These are phyloP conservation scores for Termitomyces sp. DNA, from an alignment of 768 basidiomycete genomes.

Conservation along the genomic window DNA sequence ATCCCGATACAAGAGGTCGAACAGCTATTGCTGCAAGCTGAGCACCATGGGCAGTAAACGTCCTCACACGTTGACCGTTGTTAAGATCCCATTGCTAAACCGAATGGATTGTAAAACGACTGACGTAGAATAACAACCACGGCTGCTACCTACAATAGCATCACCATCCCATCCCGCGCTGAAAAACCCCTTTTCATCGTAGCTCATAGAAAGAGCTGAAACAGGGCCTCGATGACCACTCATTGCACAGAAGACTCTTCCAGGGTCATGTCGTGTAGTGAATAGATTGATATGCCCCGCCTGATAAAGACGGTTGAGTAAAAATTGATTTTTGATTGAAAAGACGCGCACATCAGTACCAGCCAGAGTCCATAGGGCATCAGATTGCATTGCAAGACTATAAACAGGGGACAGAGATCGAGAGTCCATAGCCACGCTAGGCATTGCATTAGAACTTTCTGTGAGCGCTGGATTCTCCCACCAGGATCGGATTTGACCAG, in stretches of 20 bases:
- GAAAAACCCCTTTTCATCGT: constrained; percentile 81
- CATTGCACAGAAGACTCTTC: constrained; percentile 67
- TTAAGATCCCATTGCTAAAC: constrained; percentile 96
- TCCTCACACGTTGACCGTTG: constrained; percentile 73
- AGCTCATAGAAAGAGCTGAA: constrained; percentile 75
- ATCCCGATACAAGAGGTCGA: constrained; percentile 50
- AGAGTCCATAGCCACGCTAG: constrained; percentile 38
- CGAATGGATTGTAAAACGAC: constrained; percentile 9
- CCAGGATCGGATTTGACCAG: constrained; percentile 83
- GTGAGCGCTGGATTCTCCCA: constrained; percentile 70
- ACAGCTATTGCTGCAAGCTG: constrained; percentile 81
- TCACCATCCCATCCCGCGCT: constrained; percentile 96
- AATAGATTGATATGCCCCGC: constrained; percentile 89
- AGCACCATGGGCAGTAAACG: constrained; percentile 76
- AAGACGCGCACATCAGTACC: constrained; percentile 69
- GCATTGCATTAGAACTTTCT: constrained; percentile 21
- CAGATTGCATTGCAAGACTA: constrained; percentile 86
- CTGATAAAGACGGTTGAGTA: constrained; percentile 32
- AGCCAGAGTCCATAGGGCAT: constrained; percentile 88
- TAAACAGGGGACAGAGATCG: constrained; percentile 68
- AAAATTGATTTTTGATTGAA: not conserved
- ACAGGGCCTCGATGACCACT: constrained; percentile 77
- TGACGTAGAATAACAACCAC: not conserved
- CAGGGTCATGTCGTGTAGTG: constrained; percentile 90
- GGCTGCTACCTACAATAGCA: constrained; percentile 55